A percentile compares a stretch with the other conserved stretches of the same genome.
Conservation (phyloP, 2,329 filamentous ascomycete species). For the Apiospora hydei region DNA sequence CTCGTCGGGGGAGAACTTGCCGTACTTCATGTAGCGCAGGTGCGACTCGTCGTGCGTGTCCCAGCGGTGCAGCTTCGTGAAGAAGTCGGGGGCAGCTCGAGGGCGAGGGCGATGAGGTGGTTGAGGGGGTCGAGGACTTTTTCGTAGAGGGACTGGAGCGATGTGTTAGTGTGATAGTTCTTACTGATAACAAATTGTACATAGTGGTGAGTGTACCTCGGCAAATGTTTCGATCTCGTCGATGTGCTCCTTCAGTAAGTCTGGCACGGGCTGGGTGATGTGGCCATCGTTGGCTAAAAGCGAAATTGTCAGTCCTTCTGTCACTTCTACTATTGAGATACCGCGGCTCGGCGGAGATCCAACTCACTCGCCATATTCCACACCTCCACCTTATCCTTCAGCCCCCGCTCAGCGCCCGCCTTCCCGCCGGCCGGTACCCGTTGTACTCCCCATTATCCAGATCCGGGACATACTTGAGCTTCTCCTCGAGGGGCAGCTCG, state of each 20-base stretch:
- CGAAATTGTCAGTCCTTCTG: not conserved
- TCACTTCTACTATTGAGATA: no score
- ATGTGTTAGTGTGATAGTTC: no score
- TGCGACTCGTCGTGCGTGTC: conserved; percentile 33
- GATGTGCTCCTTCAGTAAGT: conserved; percentile 55
- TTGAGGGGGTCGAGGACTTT: conserved; percentile 33
- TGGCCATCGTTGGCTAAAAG: conserved; percentile 29
- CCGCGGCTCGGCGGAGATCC: no score
- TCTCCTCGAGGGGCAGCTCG: conserved; percentile 63
- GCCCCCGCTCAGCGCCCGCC: conserved; percentile 31
- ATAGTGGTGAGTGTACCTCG: conserved; percentile 33
- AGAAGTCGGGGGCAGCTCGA: conserved; percentile 32
- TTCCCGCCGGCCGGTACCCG: conserved; percentile 59
- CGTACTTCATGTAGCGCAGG: conserved; percentile 58
- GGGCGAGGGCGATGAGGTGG: conserved; percentile 32
- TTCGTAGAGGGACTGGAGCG: conserved; percentile 30
- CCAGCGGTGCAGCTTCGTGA: conserved; percentile 32
- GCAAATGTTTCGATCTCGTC: conserved; percentile 64
- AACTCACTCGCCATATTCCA: conserved; percentile 33
- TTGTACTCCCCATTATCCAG: conserved; percentile 62
- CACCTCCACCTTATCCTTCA: conserved; percentile 30
- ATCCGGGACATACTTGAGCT: conserved; percentile 60
- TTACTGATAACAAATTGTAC: no score
- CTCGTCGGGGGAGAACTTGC: conserved; percentile 50
- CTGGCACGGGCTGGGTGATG: conserved; percentile 40